Percentiles rank a stretch among this genome's conserved stretches.
Evolutionary conservation across 495 filamentous ascomycete genomes (phyloP).

Genomic region (Schizothecium vesticola): DNA sequence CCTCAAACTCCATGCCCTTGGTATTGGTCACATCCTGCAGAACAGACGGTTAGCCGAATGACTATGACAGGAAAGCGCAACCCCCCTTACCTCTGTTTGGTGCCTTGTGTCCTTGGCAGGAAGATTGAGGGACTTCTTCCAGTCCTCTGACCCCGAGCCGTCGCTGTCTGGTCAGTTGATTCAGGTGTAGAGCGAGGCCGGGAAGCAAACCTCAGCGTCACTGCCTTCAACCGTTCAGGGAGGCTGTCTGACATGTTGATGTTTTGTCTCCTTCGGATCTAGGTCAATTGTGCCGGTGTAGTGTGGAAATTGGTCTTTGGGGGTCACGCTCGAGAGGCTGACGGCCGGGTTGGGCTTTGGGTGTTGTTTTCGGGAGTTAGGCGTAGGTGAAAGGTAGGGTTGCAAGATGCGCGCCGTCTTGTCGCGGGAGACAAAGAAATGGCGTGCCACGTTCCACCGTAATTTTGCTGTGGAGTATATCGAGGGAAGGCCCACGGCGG

Average conservation of each 20-base stretch:
- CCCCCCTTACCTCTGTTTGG: slow-evolving; percentile 75
- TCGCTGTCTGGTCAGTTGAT: slow-evolving; percentile 37
- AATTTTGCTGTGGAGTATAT: not conserved
- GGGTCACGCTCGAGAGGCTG: not conserved
- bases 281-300: not conserved
- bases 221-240: slow-evolving; percentile 63
- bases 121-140: slow-evolving; percentile 72
- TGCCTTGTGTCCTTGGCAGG: slow-evolving; percentile 79
- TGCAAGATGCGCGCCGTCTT: not conserved
- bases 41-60: slow-evolving; percentile 1
- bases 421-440: not conserved
- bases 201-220: slow-evolving; percentile 60
- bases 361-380: not conserved
- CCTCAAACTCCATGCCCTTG: slow-evolving; percentile 95
- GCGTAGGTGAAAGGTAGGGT: not conserved
- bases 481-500: not conserved
- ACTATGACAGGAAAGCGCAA: not conserved
- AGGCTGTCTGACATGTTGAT: slow-evolving; percentile 47
- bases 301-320: not conserved
- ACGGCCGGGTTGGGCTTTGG: not conserved
- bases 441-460: not conserved
- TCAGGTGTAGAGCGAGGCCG: slow-evolving; percentile 7
- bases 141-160: slow-evolving; percentile 55
- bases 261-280: not conserved
- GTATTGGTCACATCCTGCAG: slow-evolving; percentile 89